phyloP scores from a whole-genome alignment of 2,329 filamentous ascomycete genomes.

The Falciphora oryzae region DNA sequence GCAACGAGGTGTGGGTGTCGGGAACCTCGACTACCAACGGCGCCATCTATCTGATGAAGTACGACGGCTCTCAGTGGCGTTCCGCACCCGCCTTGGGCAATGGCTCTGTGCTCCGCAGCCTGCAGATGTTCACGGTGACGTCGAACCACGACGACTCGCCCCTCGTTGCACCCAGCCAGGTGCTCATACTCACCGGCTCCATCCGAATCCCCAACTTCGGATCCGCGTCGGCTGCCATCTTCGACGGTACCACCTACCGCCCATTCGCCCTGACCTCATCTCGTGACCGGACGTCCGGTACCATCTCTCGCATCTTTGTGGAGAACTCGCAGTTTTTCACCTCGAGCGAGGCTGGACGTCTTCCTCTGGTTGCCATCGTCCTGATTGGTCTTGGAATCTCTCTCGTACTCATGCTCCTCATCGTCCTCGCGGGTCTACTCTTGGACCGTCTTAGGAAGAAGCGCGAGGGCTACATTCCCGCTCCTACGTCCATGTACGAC shows the following conservation, averaged over 20 bases:
- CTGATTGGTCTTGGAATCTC: slow-evolving; percentile 76
- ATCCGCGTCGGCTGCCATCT: slow-evolving; percentile 78
- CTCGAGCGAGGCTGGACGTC: slow-evolving; percentile 40
- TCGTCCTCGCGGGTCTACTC: slow-evolving; percentile 69
- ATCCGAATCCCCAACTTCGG: slow-evolving; percentile 72
- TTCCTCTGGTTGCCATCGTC: slow-evolving; percentile 72
- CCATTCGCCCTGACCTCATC: slow-evolving; percentile 78
- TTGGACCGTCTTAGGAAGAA: slow-evolving; percentile 71
- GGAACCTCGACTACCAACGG: slow-evolving; percentile 60
- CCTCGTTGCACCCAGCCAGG: slow-evolving; percentile 61
- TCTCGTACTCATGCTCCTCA: slow-evolving; percentile 68
- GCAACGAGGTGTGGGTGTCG: slow-evolving; percentile 73
- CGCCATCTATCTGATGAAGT: slow-evolving; percentile 75
- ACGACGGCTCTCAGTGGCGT: slow-evolving; percentile 66
- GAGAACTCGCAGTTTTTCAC: slow-evolving; percentile 74
- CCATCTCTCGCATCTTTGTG: slow-evolving; percentile 76
- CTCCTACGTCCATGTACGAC: slow-evolving; percentile 61
- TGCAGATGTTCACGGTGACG: slow-evolving; percentile 74
- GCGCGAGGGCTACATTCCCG: slow-evolving; percentile 74
- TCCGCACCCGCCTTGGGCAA: slow-evolving; percentile 58
- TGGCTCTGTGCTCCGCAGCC: slow-evolving; percentile 64
- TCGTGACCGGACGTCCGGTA: slow-evolving; percentile 59
- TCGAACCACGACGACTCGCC: slow-evolving; percentile 58
- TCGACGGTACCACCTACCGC: slow-evolving; percentile 71
- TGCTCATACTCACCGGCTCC: slow-evolving; percentile 78